Conservation (phyloP, 805 yeast species). For the Clavispora carvajalis region DNA sequence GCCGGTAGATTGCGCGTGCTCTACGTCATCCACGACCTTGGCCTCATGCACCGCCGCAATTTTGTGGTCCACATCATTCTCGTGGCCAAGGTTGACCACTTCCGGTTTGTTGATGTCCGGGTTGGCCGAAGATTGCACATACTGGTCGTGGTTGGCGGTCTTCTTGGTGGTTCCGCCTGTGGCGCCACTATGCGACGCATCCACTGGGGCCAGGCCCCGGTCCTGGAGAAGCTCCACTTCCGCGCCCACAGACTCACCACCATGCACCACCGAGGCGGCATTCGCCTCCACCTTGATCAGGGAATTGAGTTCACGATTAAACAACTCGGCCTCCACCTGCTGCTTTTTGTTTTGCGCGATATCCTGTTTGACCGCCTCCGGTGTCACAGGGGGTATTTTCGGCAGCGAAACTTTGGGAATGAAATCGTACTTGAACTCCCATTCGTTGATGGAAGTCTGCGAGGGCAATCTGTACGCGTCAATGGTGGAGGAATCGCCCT, state of each 20-base stretch:
- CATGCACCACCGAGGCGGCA: constrained; percentile 36
- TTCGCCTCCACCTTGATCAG: constrained; percentile 43
- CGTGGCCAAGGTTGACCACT: constrained; percentile 31
- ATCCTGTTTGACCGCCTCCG: constrained; percentile 47
- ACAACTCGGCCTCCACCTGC: constrained; percentile 33
- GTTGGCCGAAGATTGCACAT: constrained; percentile 37
- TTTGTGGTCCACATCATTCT: constrained; percentile 32
- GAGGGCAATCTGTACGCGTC: constrained; percentile 52
- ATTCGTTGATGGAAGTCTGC: constrained; percentile 40
- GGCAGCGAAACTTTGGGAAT: constrained; percentile 37
- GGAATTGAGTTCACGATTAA: constrained; percentile 26
- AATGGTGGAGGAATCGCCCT: constrained; percentile 54
- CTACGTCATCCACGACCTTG: constrained; percentile 33
- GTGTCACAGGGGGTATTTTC: constrained; percentile 41
- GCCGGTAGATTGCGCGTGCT: constrained; percentile 21
- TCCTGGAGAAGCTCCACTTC: constrained; percentile 38
- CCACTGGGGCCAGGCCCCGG: constrained; percentile 33
- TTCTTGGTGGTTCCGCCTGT: constrained; percentile 14
- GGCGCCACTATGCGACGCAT: constrained; percentile 17
- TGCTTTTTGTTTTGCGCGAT: constrained; percentile 38
- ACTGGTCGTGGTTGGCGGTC: constrained; percentile 35
- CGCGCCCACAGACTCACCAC: constrained; percentile 35
- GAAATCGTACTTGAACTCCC: constrained; percentile 47
- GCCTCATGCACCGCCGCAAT: constrained; percentile 26
- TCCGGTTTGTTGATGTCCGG: constrained; percentile 35